Evolutionary conservation across 208 protist species (phyloP), one percentile per base, ranked within the genome.

Genomic region (Blechomonas ayalai): DNA sequence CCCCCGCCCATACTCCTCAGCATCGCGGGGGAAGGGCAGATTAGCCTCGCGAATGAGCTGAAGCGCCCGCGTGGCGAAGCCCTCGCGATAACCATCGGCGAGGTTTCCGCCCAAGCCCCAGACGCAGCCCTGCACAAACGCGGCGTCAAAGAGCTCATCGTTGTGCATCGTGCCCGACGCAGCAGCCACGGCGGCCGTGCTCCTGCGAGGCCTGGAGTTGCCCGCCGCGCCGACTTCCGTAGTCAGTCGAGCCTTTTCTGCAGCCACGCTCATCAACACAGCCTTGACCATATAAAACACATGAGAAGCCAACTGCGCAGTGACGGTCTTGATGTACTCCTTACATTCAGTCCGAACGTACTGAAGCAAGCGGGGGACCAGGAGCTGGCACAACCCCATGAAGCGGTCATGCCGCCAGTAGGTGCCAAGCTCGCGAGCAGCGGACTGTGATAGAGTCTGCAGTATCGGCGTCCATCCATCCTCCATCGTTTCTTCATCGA

Each of bases 71-170:
- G 47, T 28, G 39, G 81, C 88, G 56, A 97, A 98, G 18, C 56
- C 48, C 13, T 67, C 73, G 37, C 94, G 77, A 20, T 67, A 82
- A 12, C 57, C 53, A 47, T 93, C 94, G 25, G 75, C 75, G 47
- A 97, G 52, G 61, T 95, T 96, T 22, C 79, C 93, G 37, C 96
- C 97, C 9, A 98, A 29, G 26, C 89, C 82, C 97, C 97, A 99
- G 24, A 97, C 79, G 50, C 97, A 86, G 19, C 82, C 66, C 72
- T 97, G 96, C 8, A 97, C 42, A 59, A 97, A 97, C 36, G 84
- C 58, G 35, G 75, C 78, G 32, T 95, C 83, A 47, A 96, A 81
- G 35, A 95, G 40, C 22, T 75, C 50, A 27, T 88, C 72, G 38
- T 73, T 73, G 43, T 85, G 65, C 26, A 73, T 52, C 19, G 73